Conservation (phyloP, 2,329 filamentous ascomycete species). For the Mycogone perniciosa region DNA sequence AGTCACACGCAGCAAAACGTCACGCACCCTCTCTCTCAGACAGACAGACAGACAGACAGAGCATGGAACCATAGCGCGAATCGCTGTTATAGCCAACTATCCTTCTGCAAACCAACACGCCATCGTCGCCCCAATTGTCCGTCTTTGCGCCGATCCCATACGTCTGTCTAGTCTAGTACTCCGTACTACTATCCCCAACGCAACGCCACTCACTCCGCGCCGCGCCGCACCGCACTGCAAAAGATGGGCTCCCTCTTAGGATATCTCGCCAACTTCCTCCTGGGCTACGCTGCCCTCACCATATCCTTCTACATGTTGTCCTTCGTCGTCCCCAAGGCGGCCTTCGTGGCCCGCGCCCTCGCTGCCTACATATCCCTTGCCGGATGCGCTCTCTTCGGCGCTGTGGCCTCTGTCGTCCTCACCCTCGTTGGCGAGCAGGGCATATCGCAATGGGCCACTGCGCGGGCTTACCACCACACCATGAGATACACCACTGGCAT, state of each 20-base stretch:
- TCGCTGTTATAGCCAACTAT: too few relatives aligned
- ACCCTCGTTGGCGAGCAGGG: conserved; percentile 65
- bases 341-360: conserved; percentile 63
- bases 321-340: conserved; percentile 49
- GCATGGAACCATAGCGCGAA: too few relatives aligned
- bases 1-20: too few relatives aligned
- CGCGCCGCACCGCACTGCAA: conserved; percentile 7
- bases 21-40: too few relatives aligned
- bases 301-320: conserved; percentile 57
- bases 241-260: conserved; percentile 32
- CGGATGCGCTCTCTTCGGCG: conserved; percentile 63
- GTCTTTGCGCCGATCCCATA: too few relatives aligned
- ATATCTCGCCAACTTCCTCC: conserved; percentile 41
- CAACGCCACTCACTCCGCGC: conserved; percentile 1
- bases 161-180: too few relatives aligned
- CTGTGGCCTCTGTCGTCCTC: conserved; percentile 64
- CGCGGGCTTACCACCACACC: conserved; percentile 68
- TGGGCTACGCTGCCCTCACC: conserved; percentile 46
- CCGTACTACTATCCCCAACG: too few relatives aligned
- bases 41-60: too few relatives aligned
- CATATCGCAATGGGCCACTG: conserved; percentile 80
- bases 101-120: too few relatives aligned
- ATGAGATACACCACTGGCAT: conserved; percentile 74
- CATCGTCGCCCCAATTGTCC: too few relatives aligned
- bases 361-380: conserved; percentile 59